These are phyloP conservation scores for Phytophthora parvispora DNA, from an alignment of 352 stramenopile genomes.

Conservation along the genomic window DNA sequence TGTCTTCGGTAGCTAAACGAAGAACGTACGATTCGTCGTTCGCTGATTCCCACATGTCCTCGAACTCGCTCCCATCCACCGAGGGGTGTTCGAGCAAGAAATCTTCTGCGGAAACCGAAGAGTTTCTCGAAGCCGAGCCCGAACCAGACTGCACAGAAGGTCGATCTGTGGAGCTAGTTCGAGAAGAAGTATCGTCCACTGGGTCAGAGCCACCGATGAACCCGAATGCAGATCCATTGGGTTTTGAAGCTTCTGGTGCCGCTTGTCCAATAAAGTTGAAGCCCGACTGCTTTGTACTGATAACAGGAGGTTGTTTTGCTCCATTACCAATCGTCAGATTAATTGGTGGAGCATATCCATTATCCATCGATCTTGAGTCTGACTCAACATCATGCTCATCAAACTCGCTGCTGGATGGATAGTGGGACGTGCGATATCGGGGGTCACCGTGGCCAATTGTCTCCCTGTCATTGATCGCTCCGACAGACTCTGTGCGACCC, in stretches of 20 bases:
- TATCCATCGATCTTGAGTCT: conserved; percentile 57
- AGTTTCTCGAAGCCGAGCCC: conserved; percentile 38
- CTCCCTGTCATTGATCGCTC: conserved; percentile 40
- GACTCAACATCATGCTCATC: conserved; percentile 65
- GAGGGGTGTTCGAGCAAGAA: conserved; percentile 66
- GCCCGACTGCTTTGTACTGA: conserved; percentile 29
- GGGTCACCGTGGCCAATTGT: conserved; percentile 47
- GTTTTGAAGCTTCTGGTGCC: conserved; percentile 16
- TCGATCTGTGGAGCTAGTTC: conserved; percentile 51
- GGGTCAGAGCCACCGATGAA: conserved; percentile 71
- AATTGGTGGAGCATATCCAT: conserved; percentile 56
- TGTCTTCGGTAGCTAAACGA: background rate
- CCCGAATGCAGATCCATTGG: conserved; percentile 74
- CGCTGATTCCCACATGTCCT: conserved; percentile 83
- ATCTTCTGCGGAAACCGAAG: conserved; percentile 58
- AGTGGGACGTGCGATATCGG: conserved; percentile 54
- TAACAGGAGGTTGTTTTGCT: conserved; percentile 29
- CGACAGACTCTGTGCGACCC: conserved; percentile 37
- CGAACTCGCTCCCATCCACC: conserved; percentile 65
- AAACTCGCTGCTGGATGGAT: conserved; percentile 65
- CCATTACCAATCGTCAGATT: conserved; percentile 30
- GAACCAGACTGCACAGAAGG: conserved; percentile 50
- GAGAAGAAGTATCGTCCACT: conserved; percentile 57
- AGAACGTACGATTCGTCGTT: conserved; percentile 75
- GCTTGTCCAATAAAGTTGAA: conserved; percentile 47